Conservation (phyloP, 108 stramenopile species). For the Thalassiosira profunda region DNA sequence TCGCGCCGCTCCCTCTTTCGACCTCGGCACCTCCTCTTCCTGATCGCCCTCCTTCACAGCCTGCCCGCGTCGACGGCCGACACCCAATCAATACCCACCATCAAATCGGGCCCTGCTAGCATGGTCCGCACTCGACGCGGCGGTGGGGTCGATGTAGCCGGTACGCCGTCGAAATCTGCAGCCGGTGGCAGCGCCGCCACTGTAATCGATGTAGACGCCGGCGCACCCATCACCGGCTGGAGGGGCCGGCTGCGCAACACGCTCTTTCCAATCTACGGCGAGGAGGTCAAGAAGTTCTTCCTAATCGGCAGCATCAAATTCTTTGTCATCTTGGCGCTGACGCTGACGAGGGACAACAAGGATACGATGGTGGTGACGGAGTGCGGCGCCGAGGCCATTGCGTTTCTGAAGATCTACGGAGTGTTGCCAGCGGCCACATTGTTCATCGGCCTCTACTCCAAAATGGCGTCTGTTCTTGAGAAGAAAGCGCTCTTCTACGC, state of each 20-base stretch:
- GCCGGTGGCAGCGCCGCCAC: no score
- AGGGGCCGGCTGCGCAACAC: conserved; percentile 67
- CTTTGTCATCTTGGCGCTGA: conserved; percentile 95
- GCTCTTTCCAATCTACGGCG: conserved; percentile 88
- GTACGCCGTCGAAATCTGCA: no score
- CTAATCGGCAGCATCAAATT: conserved; percentile 94
- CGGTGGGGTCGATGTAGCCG: no score
- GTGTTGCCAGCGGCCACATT: conserved; percentile 83
- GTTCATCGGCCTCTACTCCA: conserved; percentile 91
- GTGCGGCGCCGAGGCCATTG: conserved; percentile 98
- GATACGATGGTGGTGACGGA: conserved; percentile 97
- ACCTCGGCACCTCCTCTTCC: no score
- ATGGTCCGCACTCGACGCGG: no score
- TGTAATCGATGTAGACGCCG: no score
- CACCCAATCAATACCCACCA: no score
- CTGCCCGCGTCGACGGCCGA: no score
- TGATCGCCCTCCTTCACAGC: no score
- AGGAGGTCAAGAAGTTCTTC: conserved; percentile 92
- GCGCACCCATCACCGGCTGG: no score
- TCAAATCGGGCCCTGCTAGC: no score
- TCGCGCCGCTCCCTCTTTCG: no score
- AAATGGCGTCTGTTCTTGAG: conserved; percentile 81
- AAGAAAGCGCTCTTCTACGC: conserved; percentile 91
- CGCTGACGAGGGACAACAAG: conserved; percentile 95
- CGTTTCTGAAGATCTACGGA: conserved; percentile 93